A percentile compares a stretch with the other conserved stretches of the same genome.
Evolutionary conservation across 2,329 filamentous ascomycete species (phyloP).

Genomic region (Pseudonectria foliicola): DNA sequence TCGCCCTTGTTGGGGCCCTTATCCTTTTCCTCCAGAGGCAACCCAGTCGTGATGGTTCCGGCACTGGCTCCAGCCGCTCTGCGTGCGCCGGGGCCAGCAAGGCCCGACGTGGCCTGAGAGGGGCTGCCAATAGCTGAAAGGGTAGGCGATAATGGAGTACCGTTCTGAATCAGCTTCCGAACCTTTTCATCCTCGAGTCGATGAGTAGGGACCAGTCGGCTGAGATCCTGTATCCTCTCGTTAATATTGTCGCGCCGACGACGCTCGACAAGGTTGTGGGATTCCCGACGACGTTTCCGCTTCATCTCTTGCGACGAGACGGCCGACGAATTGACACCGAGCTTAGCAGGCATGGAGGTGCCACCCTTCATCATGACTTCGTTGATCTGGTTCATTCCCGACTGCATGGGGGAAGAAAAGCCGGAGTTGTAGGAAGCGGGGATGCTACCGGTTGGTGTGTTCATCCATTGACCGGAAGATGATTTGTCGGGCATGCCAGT

Average conservation of each 20-base stretch:
- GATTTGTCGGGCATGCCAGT: slow-evolving; percentile 69
- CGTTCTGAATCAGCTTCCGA: slow-evolving; percentile 88
- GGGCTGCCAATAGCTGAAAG: slow-evolving; percentile 63
- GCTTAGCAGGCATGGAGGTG: slow-evolving; percentile 83
- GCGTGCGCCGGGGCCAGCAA: slow-evolving; percentile 77
- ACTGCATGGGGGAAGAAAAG: slow-evolving; percentile 73
- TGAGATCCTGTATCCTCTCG: slow-evolving; percentile 93
- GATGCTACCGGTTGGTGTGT: slow-evolving; percentile 68
- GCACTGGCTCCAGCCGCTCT: slow-evolving; percentile 63
- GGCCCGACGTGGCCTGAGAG: slow-evolving; percentile 74
- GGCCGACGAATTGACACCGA: slow-evolving; percentile 46
- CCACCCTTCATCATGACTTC: slow-evolving; percentile 85
- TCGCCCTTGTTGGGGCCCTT: slow-evolving; percentile 99
- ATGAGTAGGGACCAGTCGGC: slow-evolving; percentile 84
- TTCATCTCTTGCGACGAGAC: slow-evolving; percentile 88
- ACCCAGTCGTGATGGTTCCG: slow-evolving; percentile 83
- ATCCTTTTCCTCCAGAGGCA: slow-evolving; percentile 94
- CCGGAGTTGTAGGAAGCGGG: slow-evolving; percentile 85
- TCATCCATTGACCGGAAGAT: slow-evolving; percentile 82
- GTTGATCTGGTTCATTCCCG: slow-evolving; percentile 68
- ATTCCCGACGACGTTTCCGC: slow-evolving; percentile 82
- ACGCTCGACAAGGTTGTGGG: slow-evolving; percentile 93
- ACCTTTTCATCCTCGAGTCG: slow-evolving; percentile 96
- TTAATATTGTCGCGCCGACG: slow-evolving; percentile 97
- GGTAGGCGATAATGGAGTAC: slow-evolving; percentile 79